Evolutionary conservation across 805 yeast species (phyloP).

Genomic region (Kockiozyma suomiensis): DNA sequence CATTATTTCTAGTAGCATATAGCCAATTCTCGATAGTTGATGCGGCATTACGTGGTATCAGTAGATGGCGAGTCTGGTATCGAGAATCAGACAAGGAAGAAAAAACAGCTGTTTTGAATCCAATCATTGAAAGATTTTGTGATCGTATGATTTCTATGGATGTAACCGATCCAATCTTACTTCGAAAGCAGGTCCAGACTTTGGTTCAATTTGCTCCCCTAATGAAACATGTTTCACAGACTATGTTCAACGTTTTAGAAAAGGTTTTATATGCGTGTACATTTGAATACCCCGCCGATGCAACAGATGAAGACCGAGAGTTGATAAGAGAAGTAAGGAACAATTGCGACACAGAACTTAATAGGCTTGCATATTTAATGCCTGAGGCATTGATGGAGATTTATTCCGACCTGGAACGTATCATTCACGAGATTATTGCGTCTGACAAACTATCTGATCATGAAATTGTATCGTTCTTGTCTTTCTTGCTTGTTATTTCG

Average conservation of each 20-base stretch:
- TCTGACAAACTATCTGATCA: conserved; percentile 78
- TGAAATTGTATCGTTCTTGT: conserved; percentile 90
- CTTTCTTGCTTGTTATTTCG: conserved; percentile 87
- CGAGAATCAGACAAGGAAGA: conserved; percentile 57
- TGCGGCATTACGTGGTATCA: conserved; percentile 86
- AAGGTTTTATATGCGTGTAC: conserved; percentile 85
- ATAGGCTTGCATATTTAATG: conserved; percentile 90
- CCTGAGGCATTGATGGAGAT: conserved; percentile 86
- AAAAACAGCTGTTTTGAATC: conserved; percentile 58
- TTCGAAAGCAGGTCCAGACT: conserved; percentile 86
- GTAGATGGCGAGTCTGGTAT: conserved; percentile 96
- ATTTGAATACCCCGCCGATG: conserved; percentile 68
- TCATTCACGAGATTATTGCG: conserved; percentile 68
- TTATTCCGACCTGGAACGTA: conserved; percentile 78
- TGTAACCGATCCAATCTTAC: conserved; percentile 74
- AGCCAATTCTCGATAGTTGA: conserved; percentile 86
- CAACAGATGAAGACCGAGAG: conserved; percentile 64
- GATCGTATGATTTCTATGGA: conserved; percentile 65
- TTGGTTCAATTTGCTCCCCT: conserved; percentile 92
- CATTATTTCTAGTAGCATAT: conserved; percentile 68
- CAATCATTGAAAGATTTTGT: conserved; percentile 65
- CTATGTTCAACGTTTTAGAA: conserved; percentile 83
- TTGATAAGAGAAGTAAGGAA: conserved; percentile 83
- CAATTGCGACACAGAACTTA: conserved; percentile 91
- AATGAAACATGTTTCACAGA: conserved; percentile 67